These are phyloP conservation scores for Globisporangium recalcitrans DNA, from an alignment of 352 stramenopile genomes.

Conservation along the genomic window DNA sequence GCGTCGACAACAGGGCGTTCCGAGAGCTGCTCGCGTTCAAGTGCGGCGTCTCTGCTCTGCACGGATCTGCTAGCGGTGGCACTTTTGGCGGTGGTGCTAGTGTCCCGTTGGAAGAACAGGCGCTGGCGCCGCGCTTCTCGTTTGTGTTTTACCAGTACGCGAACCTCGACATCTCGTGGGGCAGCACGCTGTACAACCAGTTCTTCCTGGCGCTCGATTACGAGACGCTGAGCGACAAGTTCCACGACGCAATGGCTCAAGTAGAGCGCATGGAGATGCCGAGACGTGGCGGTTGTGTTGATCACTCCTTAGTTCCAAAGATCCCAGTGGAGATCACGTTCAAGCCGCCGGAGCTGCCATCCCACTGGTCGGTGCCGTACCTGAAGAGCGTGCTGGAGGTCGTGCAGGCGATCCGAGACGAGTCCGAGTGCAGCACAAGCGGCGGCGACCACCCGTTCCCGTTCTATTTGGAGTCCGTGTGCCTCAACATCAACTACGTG, in stretches of 20 bases:
- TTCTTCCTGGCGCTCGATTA: constrained; percentile 17
- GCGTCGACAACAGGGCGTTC: constrained; percentile 8
- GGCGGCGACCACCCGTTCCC: constrained; percentile 10
- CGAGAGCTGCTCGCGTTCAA: constrained; percentile 5
- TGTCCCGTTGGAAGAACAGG: neutral
- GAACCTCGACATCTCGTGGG: constrained; percentile 18
- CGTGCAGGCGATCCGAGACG: constrained; percentile 15
- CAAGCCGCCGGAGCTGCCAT: constrained; percentile 9
- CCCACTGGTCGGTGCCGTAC: constrained; percentile 14
- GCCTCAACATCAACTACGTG: constrained; percentile 11
- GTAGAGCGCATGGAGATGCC: neutral
- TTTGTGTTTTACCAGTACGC: constrained; percentile 14
- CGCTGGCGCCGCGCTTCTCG: constrained; percentile 7
- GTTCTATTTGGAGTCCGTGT: constrained; percentile 6
- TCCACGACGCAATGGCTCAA: constrained; percentile 9
- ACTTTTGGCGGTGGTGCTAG: neutral
- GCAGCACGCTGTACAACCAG: constrained; percentile 15
- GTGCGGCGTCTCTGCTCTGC: neutral
- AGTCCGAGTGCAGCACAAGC: constrained; percentile 11
- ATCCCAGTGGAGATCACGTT: constrained; percentile 16
- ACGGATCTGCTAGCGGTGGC: neutral
- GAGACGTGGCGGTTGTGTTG: neutral
- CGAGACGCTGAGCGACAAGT: constrained; percentile 6
- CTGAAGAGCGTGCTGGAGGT: constrained; percentile 16
- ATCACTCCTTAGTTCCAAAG: neutral